Base-by-base conservation (phyloP, 1,284 basidiomycete species). In the Agaricales sp. region DNA sequence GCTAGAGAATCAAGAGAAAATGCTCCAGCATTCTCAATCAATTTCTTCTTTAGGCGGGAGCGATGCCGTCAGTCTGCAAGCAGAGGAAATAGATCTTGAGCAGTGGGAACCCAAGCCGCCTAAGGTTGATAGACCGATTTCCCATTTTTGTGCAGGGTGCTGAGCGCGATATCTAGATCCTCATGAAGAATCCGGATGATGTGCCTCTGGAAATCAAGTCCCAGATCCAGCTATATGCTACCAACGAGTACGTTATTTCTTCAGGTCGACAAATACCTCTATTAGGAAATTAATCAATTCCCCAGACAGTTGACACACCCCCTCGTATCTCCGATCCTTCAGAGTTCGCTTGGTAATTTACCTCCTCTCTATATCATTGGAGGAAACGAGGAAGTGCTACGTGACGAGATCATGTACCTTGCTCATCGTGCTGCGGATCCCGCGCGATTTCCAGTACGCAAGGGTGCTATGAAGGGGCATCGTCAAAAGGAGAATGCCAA, bases 371-470 rank as follows among this genome's bases (percentile, higher is more conserved):
- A 87, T 59, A 81, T 93, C 51, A 67, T 91, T 30, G 78, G 78
- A 1, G 88, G 90, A 0, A 76, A 92, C 58, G 78, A 80, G 11
- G 91, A 93, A 61, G 81, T 90, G 0, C 64, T 93, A 26, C 67
- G 86, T 8, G 91, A 94, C 61, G 89, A 93, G 65, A 84, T 89
- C 50, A 70, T 92, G 23, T 91, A 86, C 59, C 55, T 82, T 21
- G 89, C 91, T 0, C 90, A 93, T 63, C 84, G 87, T 53, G 89
- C 90, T 1, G 88, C 90, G 0, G 69, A 86, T 59, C 91, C 90
- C 0, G 70, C 75, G 0, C 61, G 76, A 25, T 89, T 82, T 57
- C 88, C 87, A 0, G 65, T 81, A 0, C 67, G 82, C 25, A 67
- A 73, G 6, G 80, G 82, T 23, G 69, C 82, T 0, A 61, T 79